Conservation (phyloP, 2,329 filamentous ascomycete species). For the Cladosporium sp. region DNA sequence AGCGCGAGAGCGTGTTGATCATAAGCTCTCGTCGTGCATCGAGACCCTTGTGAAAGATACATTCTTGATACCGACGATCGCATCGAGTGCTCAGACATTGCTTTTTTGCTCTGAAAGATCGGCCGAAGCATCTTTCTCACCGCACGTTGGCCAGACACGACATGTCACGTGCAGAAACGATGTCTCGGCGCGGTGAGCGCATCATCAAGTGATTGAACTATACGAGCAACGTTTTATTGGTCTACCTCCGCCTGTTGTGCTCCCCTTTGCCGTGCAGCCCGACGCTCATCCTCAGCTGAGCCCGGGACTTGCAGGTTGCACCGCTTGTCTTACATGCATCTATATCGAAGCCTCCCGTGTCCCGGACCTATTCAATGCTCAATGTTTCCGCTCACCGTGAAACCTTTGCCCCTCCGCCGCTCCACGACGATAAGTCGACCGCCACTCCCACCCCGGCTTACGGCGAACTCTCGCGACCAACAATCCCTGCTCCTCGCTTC, state of each 20-base stretch:
- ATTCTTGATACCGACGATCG: too few relatives aligned
- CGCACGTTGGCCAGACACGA: neutral
- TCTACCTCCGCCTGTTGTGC: neutral
- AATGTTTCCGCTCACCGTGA: neutral
- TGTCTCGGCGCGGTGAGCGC: neutral
- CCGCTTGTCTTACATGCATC: constrained; percentile 5
- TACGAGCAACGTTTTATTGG: constrained; percentile 10
- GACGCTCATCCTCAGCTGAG: constrained; percentile 2
- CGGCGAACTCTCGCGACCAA: too few relatives aligned
- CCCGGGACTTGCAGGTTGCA: neutral
- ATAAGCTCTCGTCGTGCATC: neutral
- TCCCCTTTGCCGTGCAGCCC: constrained; percentile 8
- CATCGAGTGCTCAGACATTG: too few relatives aligned
- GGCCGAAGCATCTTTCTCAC: too few relatives aligned
- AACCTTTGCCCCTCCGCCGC: neutral
- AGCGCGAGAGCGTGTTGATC: neutral
- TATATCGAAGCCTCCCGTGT: neutral
- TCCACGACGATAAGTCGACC: too few relatives aligned
- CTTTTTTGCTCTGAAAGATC: too few relatives aligned
- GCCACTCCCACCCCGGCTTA: too few relatives aligned
- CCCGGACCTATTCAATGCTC: neutral
- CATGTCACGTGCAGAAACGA: neutral
- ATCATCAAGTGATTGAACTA: neutral
- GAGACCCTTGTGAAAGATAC: too few relatives aligned
- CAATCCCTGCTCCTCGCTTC: neutral